Evolutionary conservation across 164 flowering plant genomes (phyloP), one percentile per base, ranked within the genome.

Genomic region (grape (Vitis vinifera)): DNA sequence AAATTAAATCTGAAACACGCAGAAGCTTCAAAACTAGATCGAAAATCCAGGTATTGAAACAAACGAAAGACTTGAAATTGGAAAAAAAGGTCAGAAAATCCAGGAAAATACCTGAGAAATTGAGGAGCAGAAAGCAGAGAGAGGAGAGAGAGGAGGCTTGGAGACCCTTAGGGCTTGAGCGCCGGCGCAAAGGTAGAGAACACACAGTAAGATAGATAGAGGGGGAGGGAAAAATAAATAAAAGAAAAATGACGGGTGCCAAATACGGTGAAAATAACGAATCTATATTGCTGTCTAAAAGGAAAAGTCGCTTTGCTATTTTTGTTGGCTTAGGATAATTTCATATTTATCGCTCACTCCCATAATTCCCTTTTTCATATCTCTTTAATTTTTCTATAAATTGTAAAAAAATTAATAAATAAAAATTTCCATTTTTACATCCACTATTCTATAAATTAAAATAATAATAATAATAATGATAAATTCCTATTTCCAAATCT

Each of bases 121-220:
- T 7, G 55, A 11, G 49, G 64, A 8, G 15, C 13, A 30, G 9
- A 56, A 37, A 47, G 10, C 44, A 2, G 13, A 67, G 57, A 55
- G 31, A 23, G 15, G 14, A 7, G 27, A 15, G 50, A n/a, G 59
- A 56, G 19, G 14, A 23, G 27, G 27, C 27, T 23, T 23, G 27
- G 27, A 23, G 27, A 4, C 11, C 27, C 30, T 65, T 69, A 65
- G 73, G 77, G 73, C 69, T 69, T 52, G 48, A 53, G 77, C 72
- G 69, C 64, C 71, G 71, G 66, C 64, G 37, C 15, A 59, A 27
- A 27, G 8, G 2, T 8, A 60, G 55, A 62, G 31, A 60, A 53
- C 17, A 55, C 71, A 31, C 57, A 30, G 17, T 3, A 37, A 48
- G 59, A 50, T 51, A 62, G 57, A 53, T 47, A 60, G 71, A 67